These are phyloP conservation scores for Collariella sp. DNA, from an alignment of 495 filamentous ascomycete species.

Conservation along the genomic window DNA sequence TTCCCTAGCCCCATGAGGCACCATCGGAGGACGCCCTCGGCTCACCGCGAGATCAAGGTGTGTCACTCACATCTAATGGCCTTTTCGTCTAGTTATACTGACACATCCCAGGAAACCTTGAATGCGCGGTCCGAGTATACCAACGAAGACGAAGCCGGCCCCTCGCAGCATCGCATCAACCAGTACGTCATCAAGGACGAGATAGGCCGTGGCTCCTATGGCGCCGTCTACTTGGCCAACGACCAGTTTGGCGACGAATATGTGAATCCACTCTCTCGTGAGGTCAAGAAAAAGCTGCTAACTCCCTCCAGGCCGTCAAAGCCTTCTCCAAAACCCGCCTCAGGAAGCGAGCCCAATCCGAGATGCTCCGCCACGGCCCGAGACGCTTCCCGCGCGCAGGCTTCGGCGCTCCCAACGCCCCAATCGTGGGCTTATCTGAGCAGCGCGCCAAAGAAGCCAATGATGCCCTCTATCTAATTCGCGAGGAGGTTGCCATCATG, in stretches of 20 bases:
- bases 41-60: conserved; percentile 64
- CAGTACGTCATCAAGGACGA: conserved; percentile 93
- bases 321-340: conserved; percentile 93
- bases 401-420: conserved; percentile 54
- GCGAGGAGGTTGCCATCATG: conserved; percentile 97
- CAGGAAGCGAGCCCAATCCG: conserved; percentile 86
- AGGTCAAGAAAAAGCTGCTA: not conserved
- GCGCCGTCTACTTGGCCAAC: conserved; percentile 82
- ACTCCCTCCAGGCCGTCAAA: conserved; percentile 67
- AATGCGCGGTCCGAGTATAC: conserved; percentile 82
- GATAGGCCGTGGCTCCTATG: conserved; percentile 92
- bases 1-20: conserved; percentile 65
- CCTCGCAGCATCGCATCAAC: conserved; percentile 70
- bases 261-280: conserved; percentile 45
- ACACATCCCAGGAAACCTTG: conserved; percentile 62
- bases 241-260: conserved; percentile 92
- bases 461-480: conserved; percentile 80
- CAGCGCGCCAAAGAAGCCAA: conserved; percentile 48
- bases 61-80: not conserved
- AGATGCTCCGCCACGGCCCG: conserved; percentile 58
- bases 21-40: conserved; percentile 62
- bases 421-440: conserved; percentile 45
- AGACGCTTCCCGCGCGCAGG: conserved; percentile 34
- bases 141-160: conserved; percentile 75
- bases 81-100: no score